Conservation (phyloP, 192 early-diverging fungal genomes). For the Umbelopsis sp. region DNA sequence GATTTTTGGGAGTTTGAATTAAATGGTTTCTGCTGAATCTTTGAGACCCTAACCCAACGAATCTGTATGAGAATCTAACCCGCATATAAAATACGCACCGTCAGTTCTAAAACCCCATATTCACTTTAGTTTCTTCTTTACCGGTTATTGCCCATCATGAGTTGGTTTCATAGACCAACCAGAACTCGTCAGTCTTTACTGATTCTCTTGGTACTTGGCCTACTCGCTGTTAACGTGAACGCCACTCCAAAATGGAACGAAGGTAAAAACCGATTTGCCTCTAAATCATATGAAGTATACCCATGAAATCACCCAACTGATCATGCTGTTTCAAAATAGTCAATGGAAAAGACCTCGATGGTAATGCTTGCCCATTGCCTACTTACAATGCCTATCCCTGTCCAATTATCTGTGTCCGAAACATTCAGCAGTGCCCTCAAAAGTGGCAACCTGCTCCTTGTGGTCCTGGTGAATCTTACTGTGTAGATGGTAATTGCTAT, state of each 20-base stretch:
- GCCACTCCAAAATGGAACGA: conserved; percentile 1
- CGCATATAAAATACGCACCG: neutral
- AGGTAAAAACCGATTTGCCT: neutral
- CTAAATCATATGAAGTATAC: too few species aligned
- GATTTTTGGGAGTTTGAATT: neutral
- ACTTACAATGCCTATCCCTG: conserved; percentile 46
- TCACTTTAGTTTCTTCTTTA: neutral
- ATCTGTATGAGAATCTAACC: neutral
- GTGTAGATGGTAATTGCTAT: conserved; percentile 53
- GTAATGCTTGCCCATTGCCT: conserved; percentile 45
- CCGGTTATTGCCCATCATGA: neutral
- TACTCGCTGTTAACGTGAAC: neutral
- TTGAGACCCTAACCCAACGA: neutral
- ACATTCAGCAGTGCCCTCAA: conserved; percentile 43
- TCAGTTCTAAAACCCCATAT: neutral
- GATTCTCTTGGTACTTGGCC: neutral
- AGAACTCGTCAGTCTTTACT: neutral
- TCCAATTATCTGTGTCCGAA: conserved; percentile 51
- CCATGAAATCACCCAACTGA: too few species aligned
- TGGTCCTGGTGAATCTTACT: conserved; percentile 43
- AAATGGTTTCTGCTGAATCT: conserved; percentile 13
- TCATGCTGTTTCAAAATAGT: conserved; percentile 34
- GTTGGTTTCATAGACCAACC: conserved; percentile 3
- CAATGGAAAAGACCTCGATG: conserved; percentile 48
- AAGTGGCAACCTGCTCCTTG: conserved; percentile 33